Evolutionary conservation across 495 filamentous ascomycete genomes (phyloP), one percentile per base, ranked within the genome.

Genomic region (Chaetomium tenue): DNA sequence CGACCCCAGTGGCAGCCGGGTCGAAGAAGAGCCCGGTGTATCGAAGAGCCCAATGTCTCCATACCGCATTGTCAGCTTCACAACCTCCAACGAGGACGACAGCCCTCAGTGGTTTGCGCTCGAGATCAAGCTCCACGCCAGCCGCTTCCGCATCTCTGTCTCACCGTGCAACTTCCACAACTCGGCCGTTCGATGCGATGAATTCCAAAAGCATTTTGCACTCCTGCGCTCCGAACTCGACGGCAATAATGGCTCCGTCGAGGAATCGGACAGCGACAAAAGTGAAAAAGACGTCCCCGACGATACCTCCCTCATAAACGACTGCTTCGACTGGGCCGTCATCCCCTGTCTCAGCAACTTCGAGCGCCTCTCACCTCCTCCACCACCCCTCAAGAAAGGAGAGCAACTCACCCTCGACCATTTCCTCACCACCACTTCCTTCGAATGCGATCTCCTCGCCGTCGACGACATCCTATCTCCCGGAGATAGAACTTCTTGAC

Each of bases 271-370:
- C 22, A 30, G 30, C 28, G 56, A 37, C 5, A 1, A 58, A 58
- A 2, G 11, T 6, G 39, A 28, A 28, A 40, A 15, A 28, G 6
- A 46, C 13, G 22, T 28, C 16, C 23, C 39, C 13, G 30, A 16
- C 40, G 22, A 25, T 2, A 18, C 23, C 13, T n/a, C 39, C n/a
- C 39, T n/a, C n/a, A n/a, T 58, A 3, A 8, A 28, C 28, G 44
- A 51, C 44, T 60, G 44, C 28, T 60, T 60, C 44, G 58, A 60
- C 28, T 60, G 58, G 58, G 58, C 58, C 12, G 44, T 60, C 26
- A 16, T 18, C 46, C 58, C 58, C 13, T 60, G 58, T 25, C 58
- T 60, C 11, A n/a, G 26, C 9, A 25, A 50, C 5, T 60, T 60
- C 20, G 44, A 50, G 44, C 26, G 18, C 44, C 58, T 60, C 26